Conservation (phyloP, 106 monocot genomes). For the Dendrobium officinale region DNA sequence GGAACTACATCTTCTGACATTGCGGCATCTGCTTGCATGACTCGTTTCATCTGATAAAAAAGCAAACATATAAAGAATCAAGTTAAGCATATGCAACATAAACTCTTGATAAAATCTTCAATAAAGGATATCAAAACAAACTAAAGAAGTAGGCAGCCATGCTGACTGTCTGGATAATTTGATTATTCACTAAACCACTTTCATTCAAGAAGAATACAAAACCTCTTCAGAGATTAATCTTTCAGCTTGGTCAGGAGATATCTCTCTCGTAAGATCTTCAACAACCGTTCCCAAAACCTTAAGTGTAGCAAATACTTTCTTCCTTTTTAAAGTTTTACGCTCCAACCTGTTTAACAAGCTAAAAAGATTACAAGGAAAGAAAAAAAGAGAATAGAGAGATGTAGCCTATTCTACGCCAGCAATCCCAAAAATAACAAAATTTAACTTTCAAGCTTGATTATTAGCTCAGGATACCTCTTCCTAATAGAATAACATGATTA, state of each 20-base stretch:
- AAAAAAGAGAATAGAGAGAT: background rate
- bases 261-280: slow-evolving; percentile 74
- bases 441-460: background rate
- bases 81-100: background rate
- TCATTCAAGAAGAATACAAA: slow-evolving; percentile 4
- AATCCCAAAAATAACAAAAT: background rate
- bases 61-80: slow-evolving; percentile 4
- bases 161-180: background rate
- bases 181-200: background rate
- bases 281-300: slow-evolving; percentile 87
- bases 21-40: slow-evolving; percentile 87
- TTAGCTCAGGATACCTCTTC: background rate
- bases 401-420: background rate
- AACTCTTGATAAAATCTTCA: background rate
- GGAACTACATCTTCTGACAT: slow-evolving; percentile 74
- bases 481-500: background rate
- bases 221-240: slow-evolving; percentile 87
- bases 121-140: background rate
- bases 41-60: slow-evolving; percentile 57
- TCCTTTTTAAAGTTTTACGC: slow-evolving; percentile 72
- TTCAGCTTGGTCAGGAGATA: slow-evolving; percentile 78
- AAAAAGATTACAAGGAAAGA: background rate
- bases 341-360: slow-evolving; percentile 54
- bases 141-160: background rate
- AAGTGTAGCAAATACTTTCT: slow-evolving; percentile 80